phyloP scores from a whole-genome alignment of 371 early-diverging fungal genomes.

The Mycotypha africana region DNA sequence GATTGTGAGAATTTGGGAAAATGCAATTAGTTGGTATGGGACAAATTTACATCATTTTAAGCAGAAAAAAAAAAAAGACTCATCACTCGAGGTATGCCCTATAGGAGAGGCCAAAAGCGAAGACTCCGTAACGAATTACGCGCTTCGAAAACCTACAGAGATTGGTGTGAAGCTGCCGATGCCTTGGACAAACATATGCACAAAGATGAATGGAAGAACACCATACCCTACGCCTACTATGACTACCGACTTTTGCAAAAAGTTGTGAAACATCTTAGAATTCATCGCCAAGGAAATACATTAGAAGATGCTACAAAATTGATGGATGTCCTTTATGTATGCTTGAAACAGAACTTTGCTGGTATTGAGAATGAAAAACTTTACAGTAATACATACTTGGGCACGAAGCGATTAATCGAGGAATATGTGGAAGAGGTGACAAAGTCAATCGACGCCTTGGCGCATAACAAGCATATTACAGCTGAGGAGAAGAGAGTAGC shows the following conservation, averaged over 20 bases:
- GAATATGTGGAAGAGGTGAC: conserved; percentile 78
- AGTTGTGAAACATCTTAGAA: conserved; percentile 47
- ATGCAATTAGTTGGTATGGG: conserved; percentile 58
- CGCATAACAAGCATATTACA: conserved; percentile 38
- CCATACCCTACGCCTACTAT: conserved; percentile 58
- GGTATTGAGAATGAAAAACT: conserved; percentile 74
- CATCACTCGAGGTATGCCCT: not conserved
- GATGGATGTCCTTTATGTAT: conserved; percentile 54
- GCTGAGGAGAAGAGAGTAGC: conserved; percentile 63
- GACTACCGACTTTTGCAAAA: conserved; percentile 66
- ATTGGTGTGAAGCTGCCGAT: conserved; percentile 70
- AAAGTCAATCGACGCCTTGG: conserved; percentile 58
- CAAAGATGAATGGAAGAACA: conserved; percentile 69
- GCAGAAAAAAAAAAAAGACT: not conserved
- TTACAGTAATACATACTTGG: conserved; percentile 72
- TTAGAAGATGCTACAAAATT: conserved; percentile 29
- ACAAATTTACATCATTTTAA: not conserved
- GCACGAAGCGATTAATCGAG: conserved; percentile 75
- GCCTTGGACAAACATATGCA: conserved; percentile 64
- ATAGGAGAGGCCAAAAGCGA: conserved; percentile 55
- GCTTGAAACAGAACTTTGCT: conserved; percentile 74
- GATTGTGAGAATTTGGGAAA: conserved; percentile 73
- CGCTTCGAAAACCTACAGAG: conserved; percentile 52
- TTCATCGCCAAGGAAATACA: conserved; percentile 25
- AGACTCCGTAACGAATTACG: conserved; percentile 45